Evolutionary conservation across 2,329 filamentous ascomycete genomes (phyloP).

Genomic region (Ilyonectria robusta): DNA sequence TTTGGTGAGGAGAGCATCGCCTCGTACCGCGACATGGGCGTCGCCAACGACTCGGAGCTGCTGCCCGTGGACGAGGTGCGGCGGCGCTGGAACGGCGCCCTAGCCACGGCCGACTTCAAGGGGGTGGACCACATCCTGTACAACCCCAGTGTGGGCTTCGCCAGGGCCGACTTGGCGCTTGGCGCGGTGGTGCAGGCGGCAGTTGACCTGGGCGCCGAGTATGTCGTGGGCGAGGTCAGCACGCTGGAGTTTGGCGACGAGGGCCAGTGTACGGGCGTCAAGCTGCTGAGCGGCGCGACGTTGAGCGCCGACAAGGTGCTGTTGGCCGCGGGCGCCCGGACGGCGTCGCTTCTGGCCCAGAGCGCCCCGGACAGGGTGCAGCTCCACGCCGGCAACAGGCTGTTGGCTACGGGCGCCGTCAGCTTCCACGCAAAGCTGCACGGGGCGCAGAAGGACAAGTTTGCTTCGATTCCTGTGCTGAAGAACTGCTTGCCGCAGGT

Average conservation of each 20-base stretch:
- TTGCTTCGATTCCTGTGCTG: constrained; percentile 68
- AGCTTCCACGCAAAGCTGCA: constrained; percentile 58
- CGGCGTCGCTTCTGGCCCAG: constrained; percentile 66
- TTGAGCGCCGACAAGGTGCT: constrained; percentile 68
- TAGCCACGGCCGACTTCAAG: constrained; percentile 69
- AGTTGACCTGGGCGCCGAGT: constrained; percentile 67
- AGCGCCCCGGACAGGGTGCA: constrained; percentile 63
- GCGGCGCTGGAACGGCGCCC: constrained; percentile 68
- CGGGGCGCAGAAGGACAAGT: constrained; percentile 61
- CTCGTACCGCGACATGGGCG: constrained; percentile 53
- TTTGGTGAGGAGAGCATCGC: constrained; percentile 62
- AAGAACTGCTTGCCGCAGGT: constrained; percentile 60
- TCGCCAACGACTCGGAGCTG: constrained; percentile 57
- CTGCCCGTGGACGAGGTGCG: constrained; percentile 67
- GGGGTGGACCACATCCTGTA: constrained; percentile 68
- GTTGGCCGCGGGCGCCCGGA: constrained; percentile 70
- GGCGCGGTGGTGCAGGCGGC: constrained; percentile 67
- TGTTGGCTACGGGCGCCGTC: constrained; percentile 69
- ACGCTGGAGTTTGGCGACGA: constrained; percentile 61
- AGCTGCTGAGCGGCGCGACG: constrained; percentile 60
- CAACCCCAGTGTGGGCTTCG: constrained; percentile 73
- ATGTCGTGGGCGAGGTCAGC: constrained; percentile 65
- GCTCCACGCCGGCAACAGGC: constrained; percentile 66
- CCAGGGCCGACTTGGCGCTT: constrained; percentile 70
- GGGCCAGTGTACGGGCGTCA: constrained; percentile 65